A percentile compares a stretch with the other conserved stretches of the same genome.
phyloP scores from a whole-genome alignment of 192 early-diverging fungal species.

The Linderina pennispora region DNA sequence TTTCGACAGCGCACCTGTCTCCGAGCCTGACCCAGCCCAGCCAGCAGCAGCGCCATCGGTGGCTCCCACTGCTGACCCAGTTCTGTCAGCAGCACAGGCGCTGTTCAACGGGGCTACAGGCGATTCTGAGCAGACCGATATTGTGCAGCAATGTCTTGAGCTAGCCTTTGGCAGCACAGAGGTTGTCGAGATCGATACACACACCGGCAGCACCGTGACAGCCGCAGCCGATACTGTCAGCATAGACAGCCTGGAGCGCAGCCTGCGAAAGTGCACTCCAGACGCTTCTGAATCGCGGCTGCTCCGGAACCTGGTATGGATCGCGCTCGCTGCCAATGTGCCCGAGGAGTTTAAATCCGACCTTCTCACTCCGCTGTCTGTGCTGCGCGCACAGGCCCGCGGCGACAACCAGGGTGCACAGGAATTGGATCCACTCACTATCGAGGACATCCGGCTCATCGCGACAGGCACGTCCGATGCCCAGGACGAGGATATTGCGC shows the following conservation, averaged over 20 bases:
- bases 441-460: slow-evolving; percentile 20
- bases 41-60: neutral
- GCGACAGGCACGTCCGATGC: neutral
- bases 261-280: too few relatives aligned
- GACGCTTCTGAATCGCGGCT: slow-evolving; percentile 30
- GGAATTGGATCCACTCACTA: neutral
- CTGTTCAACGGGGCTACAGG: slow-evolving; percentile 4
- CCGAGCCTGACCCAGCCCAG: too few relatives aligned
- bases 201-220: too few relatives aligned
- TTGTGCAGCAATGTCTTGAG: too few relatives aligned
- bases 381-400: neutral
- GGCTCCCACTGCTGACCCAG: slow-evolving; percentile 1
- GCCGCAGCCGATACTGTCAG: too few relatives aligned
- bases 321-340: slow-evolving; percentile 4
- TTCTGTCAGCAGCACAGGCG: slow-evolving; percentile 1
- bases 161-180: too few relatives aligned
- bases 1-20: neutral
- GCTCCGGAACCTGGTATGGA: slow-evolving; percentile 19
- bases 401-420: neutral
- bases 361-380: slow-evolving; percentile 10
- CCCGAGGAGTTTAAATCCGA: neutral
- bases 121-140: too few relatives aligned
- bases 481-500: slow-evolving; percentile 4
- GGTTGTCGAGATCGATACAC: too few relatives aligned
- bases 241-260: too few relatives aligned